A percentile compares a stretch with the other conserved stretches of the same genome.
These are phyloP conservation scores for Colletotrichum ledebouriae DNA, from an alignment of 2,329 filamentous ascomycete species.

Conservation along the genomic window DNA sequence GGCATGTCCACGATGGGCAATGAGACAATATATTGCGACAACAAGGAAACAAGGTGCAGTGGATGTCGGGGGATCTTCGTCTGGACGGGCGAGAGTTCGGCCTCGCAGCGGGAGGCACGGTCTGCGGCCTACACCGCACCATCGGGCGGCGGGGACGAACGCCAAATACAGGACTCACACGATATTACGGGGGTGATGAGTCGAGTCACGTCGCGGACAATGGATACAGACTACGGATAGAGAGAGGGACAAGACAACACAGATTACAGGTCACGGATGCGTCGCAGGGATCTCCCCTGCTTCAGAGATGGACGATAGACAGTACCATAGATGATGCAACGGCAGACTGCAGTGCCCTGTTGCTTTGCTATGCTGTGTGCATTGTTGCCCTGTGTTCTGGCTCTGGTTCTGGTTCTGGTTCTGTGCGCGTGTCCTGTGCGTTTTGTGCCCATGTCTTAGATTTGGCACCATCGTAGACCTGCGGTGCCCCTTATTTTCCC, in stretches of 20 bases:
- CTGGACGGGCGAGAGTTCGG: constrained; percentile 32
- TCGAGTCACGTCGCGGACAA: background rate
- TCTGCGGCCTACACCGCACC: constrained; percentile 21
- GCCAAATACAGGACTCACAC: constrained; percentile 11
- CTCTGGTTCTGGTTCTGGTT: background rate
- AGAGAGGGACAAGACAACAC: constrained; percentile 6
- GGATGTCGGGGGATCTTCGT: constrained; percentile 29
- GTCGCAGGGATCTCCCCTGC: constrained; percentile 22
- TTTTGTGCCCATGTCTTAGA: constrained; percentile 21
- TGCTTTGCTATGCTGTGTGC: constrained; percentile 6
- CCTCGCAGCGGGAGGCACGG: constrained; percentile 35
- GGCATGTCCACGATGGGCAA: background rate
- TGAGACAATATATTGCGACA: constrained; percentile 7
- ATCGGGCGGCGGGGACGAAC: constrained; percentile 14
- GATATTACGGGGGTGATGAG: constrained; percentile 17
- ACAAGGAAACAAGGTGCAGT: background rate
- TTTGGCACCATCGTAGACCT: background rate
- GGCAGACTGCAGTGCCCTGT: constrained; percentile 9
- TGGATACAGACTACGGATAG: background rate
- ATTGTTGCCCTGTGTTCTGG: background rate
- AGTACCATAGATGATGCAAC: background rate
- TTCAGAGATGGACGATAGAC: constrained; percentile 16
- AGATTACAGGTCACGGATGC: constrained; percentile 16
- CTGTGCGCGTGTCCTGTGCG: constrained; percentile 8
- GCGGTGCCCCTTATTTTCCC: constrained; percentile 13